Base-by-base conservation (phyloP, 768 basidiomycete genomes). In the Psilocybe azurescens region DNA sequence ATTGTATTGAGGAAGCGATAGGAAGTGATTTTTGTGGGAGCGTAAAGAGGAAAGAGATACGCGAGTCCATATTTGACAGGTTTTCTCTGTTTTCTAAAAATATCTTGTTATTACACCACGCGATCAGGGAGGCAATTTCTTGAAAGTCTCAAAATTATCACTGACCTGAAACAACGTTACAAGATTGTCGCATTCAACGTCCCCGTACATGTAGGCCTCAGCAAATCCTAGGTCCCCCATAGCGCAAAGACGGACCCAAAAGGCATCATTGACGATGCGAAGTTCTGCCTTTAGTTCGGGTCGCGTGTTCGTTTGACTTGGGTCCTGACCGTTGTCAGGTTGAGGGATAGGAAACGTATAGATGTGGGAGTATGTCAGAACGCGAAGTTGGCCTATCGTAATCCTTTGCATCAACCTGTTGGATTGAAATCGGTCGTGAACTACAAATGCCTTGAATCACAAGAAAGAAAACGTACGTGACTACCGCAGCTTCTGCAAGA, bases 161-260 rank as follows among this genome's bases (percentile, higher is more conserved):
- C 81, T 67, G 61, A 88, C 89, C 72, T 83, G 75, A 75, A 91
- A 91, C 0, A 91, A 72, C 3, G 81, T 75, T 3, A 85, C 80
- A n/a, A 93, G 78, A 66, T 90, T 83, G 59, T 86, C 82, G 56
- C 86, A 86, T 65, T 88, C 85, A 32, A 90, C 85, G 49, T 93
- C 90, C 6, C 90, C 89, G 58, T 86, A 86, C 91, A 93, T 92
- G 74, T 87, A 91, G 0, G 88, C 86, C 73, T 93, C 91, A 4
- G 87, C 81, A 66, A 93, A 91, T 3, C 89, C 91, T 48, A 93
- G 75, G 69, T 91, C 89, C 24, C 86, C 81, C 79, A 87, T 85
- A 7, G 80, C 70, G 59, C 82, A 82, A 13, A 88, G 75, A 0
- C 88, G 77, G 8, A 87, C 73, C 86, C 87, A 88, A 68, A 89